Conservation (phyloP, 306 rosid species). For the Lupinus albus region DNA sequence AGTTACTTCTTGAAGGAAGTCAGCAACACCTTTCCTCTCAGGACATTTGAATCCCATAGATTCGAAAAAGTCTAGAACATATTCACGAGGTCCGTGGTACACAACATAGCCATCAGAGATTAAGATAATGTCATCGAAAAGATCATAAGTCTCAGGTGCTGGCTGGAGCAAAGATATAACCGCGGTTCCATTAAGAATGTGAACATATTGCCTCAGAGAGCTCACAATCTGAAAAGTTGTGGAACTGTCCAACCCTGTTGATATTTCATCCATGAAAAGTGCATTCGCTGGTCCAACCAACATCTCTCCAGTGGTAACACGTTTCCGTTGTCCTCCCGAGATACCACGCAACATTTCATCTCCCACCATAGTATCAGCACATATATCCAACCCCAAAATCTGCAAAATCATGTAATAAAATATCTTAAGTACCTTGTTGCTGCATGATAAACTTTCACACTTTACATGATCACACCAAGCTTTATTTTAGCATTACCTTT, state of each 20-base stretch:
- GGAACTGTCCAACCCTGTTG: conserved; percentile 60
- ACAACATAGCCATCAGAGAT: conserved; percentile 56
- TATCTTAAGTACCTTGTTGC: not conserved
- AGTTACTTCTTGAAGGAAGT: conserved; percentile 63
- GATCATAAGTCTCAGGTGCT: conserved; percentile 54
- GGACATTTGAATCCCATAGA: conserved; percentile 58
- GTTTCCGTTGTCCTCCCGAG: conserved; percentile 85
- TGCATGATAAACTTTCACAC: not conserved
- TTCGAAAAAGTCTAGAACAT: conserved; percentile 53
- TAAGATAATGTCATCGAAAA: conserved; percentile 55
- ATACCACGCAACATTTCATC: conserved; percentile 81
- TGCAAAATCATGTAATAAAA: conserved; percentile 11
- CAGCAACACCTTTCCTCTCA: conserved; percentile 58
- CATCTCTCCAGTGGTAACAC: conserved; percentile 73
- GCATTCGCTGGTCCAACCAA: conserved; percentile 60
- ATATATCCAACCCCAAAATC: conserved; percentile 72
- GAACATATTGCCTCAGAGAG: conserved; percentile 48
- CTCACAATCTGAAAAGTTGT: conserved; percentile 58
- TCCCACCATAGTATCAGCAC: conserved; percentile 79
- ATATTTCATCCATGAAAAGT: conserved; percentile 61
- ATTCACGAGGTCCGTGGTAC: conserved; percentile 57
- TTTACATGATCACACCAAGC: too few species aligned
- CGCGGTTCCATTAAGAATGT: conserved; percentile 55
- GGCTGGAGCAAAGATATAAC: conserved; percentile 58
- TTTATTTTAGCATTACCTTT: conserved; percentile 47